These are phyloP conservation scores for Termitomyces sp. DNA, from an alignment of 768 basidiomycete species.

Conservation along the genomic window DNA sequence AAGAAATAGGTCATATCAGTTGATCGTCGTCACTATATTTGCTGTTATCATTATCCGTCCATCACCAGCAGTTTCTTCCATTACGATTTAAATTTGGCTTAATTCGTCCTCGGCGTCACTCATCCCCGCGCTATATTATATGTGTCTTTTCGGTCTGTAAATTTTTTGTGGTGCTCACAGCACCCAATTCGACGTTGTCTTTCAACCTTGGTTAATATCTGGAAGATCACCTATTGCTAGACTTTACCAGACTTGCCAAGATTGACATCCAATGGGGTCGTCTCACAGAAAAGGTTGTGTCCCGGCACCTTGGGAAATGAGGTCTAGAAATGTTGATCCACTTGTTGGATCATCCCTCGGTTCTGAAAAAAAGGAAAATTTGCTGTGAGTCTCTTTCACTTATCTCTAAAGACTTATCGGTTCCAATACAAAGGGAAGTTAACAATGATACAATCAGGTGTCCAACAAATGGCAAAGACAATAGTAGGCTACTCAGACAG, in stretches of 20 bases:
- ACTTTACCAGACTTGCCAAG: too few relatives aligned
- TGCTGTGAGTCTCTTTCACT: not conserved
- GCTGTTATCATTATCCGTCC: not conserved
- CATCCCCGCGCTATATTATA: not conserved
- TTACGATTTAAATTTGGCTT: not conserved
- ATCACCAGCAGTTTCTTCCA: too few relatives aligned
- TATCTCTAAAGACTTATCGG: too few relatives aligned
- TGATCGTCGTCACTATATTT: not conserved
- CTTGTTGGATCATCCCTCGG: conserved; percentile 2
- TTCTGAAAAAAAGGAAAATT: not conserved
- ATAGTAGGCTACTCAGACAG: not conserved
- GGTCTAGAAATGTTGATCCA: not conserved
- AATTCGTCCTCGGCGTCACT: not conserved
- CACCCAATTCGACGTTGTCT: not conserved
- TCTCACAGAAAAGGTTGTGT: too few relatives aligned
- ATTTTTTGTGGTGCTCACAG: not conserved
- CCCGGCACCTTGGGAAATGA: too few relatives aligned
- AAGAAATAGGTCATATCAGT: not conserved
- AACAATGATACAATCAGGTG: not conserved
- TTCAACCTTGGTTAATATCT: too few relatives aligned
- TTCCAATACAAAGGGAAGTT: too few relatives aligned
- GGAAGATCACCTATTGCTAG: not conserved
- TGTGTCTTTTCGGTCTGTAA: not conserved
- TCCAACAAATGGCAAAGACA: not conserved
- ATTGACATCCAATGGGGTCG: too few relatives aligned